Evolutionary conservation across 2,329 filamentous ascomycete genomes (phyloP), one percentile per base, ranked within the genome.

Genomic region (Ceratocystis destructans): DNA sequence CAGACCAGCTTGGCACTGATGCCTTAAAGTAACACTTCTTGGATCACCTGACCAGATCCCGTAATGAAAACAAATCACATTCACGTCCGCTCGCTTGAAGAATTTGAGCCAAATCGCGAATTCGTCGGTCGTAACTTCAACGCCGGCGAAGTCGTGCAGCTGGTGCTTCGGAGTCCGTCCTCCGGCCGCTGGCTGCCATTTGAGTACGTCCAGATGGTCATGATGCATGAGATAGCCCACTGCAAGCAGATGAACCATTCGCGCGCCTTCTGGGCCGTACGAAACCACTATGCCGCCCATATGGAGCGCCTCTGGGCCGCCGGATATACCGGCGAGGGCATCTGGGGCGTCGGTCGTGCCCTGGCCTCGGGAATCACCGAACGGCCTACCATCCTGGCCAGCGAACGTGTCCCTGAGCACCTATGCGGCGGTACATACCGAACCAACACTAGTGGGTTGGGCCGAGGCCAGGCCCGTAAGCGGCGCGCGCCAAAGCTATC

Each of bases 241-340:
- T 92, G 88, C 79, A 88, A 89, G 74, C 87, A 96, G 73, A 96
- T 96, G 91, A 95, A 96, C 74, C 90, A 96, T 73, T 87, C 85
- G 1, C 81, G 83, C 66, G 84, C 83, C 1, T 96, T 96, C 72
- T 96, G 90, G 90, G 82, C 82, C 8, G 87, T 92, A 20, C 79
- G 90, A 61, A 88, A 94, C 74, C 76, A 79, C 53, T 94, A 88
- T 72, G 86, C 88, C 1, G 80, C 79, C 7, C 82, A 90, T 66
- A 85, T 96, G 82, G 83, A 85, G 69, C 79, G 70, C 1, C 77
- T 96, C 1, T 94, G 89, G 88, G 74, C 74, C 0, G 83, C 80
- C 66, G 79, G 79, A 1, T 96, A 94, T 72, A 87, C 83, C 0
- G 90, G 90, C 2, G 90, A 96, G 69, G 91, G 90, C 0, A 75